A percentile compares a stretch with the other conserved stretches of the same genome.
These are phyloP conservation scores for Pythium folliculosum DNA, from an alignment of 352 stramenopile genomes.

Conservation along the genomic window DNA sequence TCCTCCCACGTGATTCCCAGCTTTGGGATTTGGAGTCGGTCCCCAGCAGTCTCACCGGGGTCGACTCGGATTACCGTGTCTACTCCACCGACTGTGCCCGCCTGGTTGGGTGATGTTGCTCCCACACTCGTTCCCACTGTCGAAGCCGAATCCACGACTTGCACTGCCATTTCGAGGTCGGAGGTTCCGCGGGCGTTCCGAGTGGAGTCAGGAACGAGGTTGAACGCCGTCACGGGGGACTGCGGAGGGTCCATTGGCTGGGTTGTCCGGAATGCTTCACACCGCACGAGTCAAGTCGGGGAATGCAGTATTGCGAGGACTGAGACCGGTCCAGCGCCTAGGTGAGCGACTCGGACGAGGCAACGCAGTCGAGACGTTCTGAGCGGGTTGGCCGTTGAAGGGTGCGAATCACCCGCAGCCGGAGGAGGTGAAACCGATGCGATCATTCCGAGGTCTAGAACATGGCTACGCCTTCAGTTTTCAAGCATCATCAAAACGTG, in stretches of 20 bases:
- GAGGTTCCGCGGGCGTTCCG: not conserved
- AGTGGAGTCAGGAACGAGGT: conserved; percentile 24
- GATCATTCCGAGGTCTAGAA: not conserved
- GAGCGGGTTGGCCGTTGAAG: not conserved
- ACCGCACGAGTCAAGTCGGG: not conserved
- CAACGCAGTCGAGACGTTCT: not conserved
- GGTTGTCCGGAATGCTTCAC: not conserved
- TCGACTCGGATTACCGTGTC: conserved; percentile 22
- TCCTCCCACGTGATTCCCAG: conserved; percentile 30
- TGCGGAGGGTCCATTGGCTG: conserved; percentile 23
- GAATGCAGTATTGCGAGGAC: not conserved
- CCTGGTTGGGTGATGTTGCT: conserved; percentile 4
- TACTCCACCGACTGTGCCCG: not conserved
- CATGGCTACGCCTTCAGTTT: not conserved
- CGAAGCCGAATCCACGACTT: conserved; percentile 18
- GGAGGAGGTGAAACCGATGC: not conserved
- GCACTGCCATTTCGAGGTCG: conserved; percentile 13
- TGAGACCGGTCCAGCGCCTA: not conserved
- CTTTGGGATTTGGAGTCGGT: conserved; percentile 33
- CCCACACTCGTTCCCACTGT: conserved; percentile 16
- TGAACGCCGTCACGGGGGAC: conserved; percentile 20
- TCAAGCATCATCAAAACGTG: not conserved
- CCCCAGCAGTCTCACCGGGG: conserved; percentile 1
- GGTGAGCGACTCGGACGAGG: not conserved
- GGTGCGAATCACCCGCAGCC: not conserved